phyloP scores from a whole-genome alignment of 306 rosid species.

The Cicer arietinum region DNA sequence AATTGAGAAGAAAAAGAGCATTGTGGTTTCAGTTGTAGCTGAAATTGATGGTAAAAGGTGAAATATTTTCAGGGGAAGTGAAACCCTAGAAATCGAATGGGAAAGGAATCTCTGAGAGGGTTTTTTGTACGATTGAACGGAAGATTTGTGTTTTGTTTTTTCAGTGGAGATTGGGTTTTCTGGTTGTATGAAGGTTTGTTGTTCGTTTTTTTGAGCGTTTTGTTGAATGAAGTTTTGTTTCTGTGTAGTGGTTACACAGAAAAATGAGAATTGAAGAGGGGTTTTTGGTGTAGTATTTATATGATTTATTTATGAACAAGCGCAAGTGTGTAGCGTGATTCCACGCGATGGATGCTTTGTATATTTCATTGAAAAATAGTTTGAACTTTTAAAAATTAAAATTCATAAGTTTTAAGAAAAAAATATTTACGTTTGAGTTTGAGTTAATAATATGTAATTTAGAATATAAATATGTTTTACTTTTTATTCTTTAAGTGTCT shows the following conservation, averaged over 20 bases:
- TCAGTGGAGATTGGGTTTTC: constrained; percentile 1
- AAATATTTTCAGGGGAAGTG: constrained; percentile 10
- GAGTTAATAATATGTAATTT: too few species aligned
- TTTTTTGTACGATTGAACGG: neutral
- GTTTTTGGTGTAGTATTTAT: neutral
- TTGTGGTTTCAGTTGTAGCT: constrained; percentile 50
- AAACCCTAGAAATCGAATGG: constrained; percentile 74
- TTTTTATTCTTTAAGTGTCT: too few species aligned
- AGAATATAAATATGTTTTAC: too few species aligned
- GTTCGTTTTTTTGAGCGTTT: neutral
- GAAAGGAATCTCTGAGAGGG: neutral
- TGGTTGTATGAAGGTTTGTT: constrained; percentile 21
- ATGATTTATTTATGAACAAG: neutral
- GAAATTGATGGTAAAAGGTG: constrained; percentile 41
- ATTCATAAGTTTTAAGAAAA: too few species aligned
- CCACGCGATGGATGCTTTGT: neutral
- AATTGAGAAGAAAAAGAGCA: constrained; percentile 39
- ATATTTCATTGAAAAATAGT: too few species aligned
- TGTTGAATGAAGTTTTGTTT: neutral
- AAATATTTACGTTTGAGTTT: too few species aligned
- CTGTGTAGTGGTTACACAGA: neutral
- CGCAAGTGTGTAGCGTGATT: neutral
- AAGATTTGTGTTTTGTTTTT: neutral
- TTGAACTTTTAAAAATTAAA: too few species aligned
- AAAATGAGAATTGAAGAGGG: neutral